These are phyloP conservation scores for Rhodamnia rubescens DNA, from an alignment of 345 rosid species.

Conservation along the genomic window DNA sequence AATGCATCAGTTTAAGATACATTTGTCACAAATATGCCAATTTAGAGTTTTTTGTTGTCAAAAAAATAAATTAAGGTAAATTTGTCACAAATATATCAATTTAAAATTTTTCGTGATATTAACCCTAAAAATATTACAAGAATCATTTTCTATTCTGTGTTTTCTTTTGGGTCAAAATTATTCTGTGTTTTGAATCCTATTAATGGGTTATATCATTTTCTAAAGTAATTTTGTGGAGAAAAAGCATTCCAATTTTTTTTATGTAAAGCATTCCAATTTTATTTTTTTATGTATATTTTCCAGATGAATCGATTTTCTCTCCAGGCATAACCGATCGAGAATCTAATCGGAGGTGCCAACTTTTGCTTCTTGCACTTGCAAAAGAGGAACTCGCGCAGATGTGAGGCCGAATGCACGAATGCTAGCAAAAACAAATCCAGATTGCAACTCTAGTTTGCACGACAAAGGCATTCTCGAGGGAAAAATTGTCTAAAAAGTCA, in stretches of 20 bases:
- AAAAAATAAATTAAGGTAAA: no score
- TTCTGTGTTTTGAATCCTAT: no score
- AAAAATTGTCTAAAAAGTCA: no score
- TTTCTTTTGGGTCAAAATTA: no score
- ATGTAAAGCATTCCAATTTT: background rate
- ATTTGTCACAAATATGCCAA: no score
- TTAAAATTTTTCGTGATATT: no score
- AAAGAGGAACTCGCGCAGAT: rapidly evolving
- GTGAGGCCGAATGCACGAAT: background rate
- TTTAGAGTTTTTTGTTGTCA: no score
- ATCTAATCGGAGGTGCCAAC: rapidly evolving
- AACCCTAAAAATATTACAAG: background rate
- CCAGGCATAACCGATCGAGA: rapidly evolving
- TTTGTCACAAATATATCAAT: no score
- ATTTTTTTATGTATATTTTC: background rate
- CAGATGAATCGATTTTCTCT: background rate
- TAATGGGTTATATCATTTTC: no score
- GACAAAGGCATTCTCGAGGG: background rate
- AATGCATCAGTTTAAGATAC: no score
- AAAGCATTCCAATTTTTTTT: background rate
- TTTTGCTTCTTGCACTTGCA: background rate
- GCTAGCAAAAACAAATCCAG: background rate
- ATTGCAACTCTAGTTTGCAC: rapidly evolving
- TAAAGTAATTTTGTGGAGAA: background rate
- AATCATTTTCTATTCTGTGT: no score